Percentiles rank a stretch among this genome's conserved stretches.
Evolutionary conservation across 257 asterid species (phyloP).

Genomic region (Rhazya stricta): DNA sequence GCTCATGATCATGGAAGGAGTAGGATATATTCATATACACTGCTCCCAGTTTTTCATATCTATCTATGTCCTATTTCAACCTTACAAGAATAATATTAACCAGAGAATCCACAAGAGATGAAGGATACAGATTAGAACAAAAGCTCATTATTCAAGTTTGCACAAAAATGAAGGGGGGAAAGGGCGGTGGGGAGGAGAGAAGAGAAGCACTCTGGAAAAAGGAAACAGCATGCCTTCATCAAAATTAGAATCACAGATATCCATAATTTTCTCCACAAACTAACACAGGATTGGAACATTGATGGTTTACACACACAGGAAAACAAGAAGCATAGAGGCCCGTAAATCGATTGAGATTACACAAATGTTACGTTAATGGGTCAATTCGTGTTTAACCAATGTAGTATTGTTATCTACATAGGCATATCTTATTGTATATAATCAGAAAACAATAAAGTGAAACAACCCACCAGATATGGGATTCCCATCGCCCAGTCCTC

Average conservation of each 20-base stretch:
- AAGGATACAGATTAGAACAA: neutral
- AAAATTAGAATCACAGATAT: neutral
- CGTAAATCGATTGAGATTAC: too few relatives aligned
- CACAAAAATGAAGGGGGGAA: neutral
- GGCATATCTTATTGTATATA: neutral
- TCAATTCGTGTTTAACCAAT: neutral
- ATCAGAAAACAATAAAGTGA: neutral
- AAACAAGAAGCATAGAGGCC: too few relatives aligned
- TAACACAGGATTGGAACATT: neutral
- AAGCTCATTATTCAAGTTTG: neutral
- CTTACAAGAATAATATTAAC: neutral
- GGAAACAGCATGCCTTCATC: neutral
- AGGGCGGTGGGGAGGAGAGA: neutral
- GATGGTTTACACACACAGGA: neutral
- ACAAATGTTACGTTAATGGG: neutral
- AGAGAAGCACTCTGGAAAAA: neutral
- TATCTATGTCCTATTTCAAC: neutral
- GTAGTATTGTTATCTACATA: neutral
- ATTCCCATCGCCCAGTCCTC: slow-evolving; percentile 97
- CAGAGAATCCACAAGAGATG: neutral
- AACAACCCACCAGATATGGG: slow-evolving; percentile 73
- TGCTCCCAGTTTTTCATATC: neutral
- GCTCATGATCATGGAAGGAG: neutral
- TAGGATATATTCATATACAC: neutral
- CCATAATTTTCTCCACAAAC: too few relatives aligned